A percentile compares a stretch with the other conserved stretches of the same genome.
These are phyloP conservation scores for Suillus subluteus DNA, from an alignment of 768 basidiomycete species.

Conservation along the genomic window DNA sequence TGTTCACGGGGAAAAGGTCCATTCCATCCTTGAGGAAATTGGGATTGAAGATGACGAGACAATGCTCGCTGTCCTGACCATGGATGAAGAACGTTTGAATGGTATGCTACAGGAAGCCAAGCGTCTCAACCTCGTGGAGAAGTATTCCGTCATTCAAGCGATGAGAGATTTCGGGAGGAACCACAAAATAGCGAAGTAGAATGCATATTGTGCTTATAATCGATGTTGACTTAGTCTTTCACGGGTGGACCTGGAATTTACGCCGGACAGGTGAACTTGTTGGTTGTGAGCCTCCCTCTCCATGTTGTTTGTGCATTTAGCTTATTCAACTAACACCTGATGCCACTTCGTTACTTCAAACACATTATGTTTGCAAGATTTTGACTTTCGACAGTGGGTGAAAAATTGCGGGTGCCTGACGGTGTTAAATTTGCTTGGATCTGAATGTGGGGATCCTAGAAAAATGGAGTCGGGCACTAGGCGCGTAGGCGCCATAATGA, in stretches of 20 bases:
- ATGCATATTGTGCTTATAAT: neutral
- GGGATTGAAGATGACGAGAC: constrained; percentile 1
- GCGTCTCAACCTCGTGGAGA: neutral
- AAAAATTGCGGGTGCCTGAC: too few relatives aligned
- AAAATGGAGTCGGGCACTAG: too few relatives aligned
- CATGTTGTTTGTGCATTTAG: too few relatives aligned
- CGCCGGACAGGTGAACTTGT: too few relatives aligned
- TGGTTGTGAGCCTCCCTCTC: too few relatives aligned
- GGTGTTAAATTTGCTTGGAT: too few relatives aligned
- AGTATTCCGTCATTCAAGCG: neutral
- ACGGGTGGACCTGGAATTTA: neutral
- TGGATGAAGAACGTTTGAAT: neutral
- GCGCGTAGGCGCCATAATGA: too few relatives aligned
- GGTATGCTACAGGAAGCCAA: neutral
- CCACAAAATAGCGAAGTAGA: neutral
- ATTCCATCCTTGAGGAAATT: neutral
- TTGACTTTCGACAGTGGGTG: too few relatives aligned
- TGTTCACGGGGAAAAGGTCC: neutral
- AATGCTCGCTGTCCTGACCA: neutral
- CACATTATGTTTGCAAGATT: too few relatives aligned
- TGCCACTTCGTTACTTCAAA: too few relatives aligned
- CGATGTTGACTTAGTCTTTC: neutral
- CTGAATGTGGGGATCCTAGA: too few relatives aligned
- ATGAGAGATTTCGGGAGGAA: neutral
- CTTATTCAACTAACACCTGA: too few relatives aligned